Conservation (phyloP, 1,284 basidiomycete genomes). For the Phenoliferia sp. region DNA sequence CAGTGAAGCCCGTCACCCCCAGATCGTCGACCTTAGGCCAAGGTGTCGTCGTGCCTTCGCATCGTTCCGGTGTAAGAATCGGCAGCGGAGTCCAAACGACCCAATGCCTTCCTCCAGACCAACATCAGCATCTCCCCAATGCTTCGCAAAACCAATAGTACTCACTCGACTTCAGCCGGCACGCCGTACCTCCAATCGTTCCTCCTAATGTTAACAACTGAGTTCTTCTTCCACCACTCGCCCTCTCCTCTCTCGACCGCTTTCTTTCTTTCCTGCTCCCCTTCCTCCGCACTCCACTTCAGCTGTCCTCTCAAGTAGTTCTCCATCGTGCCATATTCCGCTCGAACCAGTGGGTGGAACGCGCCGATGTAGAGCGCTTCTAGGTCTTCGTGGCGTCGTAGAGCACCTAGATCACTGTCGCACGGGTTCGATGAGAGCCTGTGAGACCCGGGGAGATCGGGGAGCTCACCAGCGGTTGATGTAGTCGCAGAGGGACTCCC, state of each 20-base stretch:
- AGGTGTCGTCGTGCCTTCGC: not conserved
- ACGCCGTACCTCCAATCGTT: not conserved
- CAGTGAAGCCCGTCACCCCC: not conserved
- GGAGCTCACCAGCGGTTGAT: not conserved
- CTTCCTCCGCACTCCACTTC: not conserved
- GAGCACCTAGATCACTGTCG: not conserved
- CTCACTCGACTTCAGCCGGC: not conserved
- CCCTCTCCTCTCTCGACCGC: not conserved
- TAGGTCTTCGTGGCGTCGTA: not conserved
- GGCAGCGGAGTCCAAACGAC: not conserved
- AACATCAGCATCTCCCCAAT: not conserved
- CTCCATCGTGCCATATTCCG: not conserved
- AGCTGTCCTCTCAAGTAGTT: not conserved
- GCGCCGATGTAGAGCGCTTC: not conserved
- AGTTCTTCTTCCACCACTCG: not conserved
- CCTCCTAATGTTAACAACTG: not conserved
- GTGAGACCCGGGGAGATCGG: not conserved
- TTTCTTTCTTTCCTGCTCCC: not conserved
- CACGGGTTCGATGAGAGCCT: not conserved
- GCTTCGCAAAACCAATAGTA: not conserved
- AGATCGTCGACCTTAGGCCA: not conserved
- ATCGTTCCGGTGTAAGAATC: not conserved
- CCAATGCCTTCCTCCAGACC: not conserved
- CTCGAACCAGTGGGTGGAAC: not conserved
- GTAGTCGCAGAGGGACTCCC: not conserved